phyloP scores from a whole-genome alignment of 306 rosid species.

The Boehmeria nivea region DNA sequence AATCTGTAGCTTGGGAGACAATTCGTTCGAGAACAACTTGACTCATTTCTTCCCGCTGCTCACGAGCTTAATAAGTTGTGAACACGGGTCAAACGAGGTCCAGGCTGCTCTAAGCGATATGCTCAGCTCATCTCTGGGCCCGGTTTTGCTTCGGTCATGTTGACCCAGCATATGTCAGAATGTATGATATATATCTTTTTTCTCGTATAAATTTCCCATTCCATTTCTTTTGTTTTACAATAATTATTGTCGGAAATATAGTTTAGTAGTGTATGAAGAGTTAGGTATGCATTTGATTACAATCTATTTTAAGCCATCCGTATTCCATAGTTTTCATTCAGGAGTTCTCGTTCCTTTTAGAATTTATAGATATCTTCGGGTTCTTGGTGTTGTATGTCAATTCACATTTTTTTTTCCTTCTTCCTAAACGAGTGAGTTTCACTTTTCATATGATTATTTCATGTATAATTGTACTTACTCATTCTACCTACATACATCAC shows the following conservation, averaged over 20 bases:
- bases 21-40: constrained; percentile 70
- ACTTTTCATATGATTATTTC: too few relatives aligned
- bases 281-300: constrained; percentile 40
- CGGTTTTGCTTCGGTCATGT: constrained; percentile 69
- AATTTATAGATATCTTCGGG: too few relatives aligned
- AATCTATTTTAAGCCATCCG: constrained; percentile 33
- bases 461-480: too few relatives aligned
- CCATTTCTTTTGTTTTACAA: constrained; percentile 9
- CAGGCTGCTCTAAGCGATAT: constrained; percentile 85
- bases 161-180: constrained; percentile 43
- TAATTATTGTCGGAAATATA: constrained; percentile 44
- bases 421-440: too few relatives aligned
- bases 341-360: constrained; percentile 44
- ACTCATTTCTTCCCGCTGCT: constrained; percentile 72
- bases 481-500: too few relatives aligned
- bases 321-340: constrained; percentile 27
- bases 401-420: too few relatives aligned
- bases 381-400: too few relatives aligned
- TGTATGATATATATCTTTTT: constrained; percentile 46
- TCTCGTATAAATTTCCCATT: constrained; percentile 34
- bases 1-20: constrained; percentile 62
- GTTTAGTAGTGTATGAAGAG: constrained; percentile 49
- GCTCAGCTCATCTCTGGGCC: constrained; percentile 82
- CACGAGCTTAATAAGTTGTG: constrained; percentile 78
- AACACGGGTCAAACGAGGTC: constrained; percentile 90